phyloP scores from a whole-genome alignment of 1,284 basidiomycete genomes.

The Ceratobasidium sp. region DNA sequence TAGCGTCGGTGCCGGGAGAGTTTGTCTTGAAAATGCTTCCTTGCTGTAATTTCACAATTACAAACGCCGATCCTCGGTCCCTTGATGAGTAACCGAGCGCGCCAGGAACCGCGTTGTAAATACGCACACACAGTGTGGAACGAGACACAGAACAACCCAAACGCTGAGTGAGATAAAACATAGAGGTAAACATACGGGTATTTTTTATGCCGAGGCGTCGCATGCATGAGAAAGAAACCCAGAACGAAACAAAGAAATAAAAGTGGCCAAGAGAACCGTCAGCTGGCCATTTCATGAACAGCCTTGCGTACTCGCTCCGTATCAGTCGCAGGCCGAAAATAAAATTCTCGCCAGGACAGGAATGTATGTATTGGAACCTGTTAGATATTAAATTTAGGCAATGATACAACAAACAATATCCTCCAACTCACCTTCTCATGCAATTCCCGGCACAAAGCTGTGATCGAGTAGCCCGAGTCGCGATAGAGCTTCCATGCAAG shows the following conservation, averaged over 20 bases:
- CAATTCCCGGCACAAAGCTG: background rate
- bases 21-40: background rate
- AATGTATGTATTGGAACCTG: background rate
- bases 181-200: background rate
- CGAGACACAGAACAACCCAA: background rate
- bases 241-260: background rate
- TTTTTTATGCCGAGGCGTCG: background rate
- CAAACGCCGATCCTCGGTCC: background rate
- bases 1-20: background rate
- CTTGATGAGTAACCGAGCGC: background rate
- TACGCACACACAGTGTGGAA: background rate
- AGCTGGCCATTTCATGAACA: background rate
- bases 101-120: background rate
- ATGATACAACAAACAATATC: background rate
- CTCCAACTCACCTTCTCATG: background rate
- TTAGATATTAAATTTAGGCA: background rate
- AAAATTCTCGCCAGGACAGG: background rate
- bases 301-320: background rate
- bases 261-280: background rate
- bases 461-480: background rate
- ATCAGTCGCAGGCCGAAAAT: background rate
- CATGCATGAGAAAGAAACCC: background rate
- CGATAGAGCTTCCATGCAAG: slow-evolving; percentile 23
- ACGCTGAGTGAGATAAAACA: background rate
- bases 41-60: background rate